Conservation (phyloP, 2,329 filamentous ascomycete species). For the Xylaria hypoxylon region DNA sequence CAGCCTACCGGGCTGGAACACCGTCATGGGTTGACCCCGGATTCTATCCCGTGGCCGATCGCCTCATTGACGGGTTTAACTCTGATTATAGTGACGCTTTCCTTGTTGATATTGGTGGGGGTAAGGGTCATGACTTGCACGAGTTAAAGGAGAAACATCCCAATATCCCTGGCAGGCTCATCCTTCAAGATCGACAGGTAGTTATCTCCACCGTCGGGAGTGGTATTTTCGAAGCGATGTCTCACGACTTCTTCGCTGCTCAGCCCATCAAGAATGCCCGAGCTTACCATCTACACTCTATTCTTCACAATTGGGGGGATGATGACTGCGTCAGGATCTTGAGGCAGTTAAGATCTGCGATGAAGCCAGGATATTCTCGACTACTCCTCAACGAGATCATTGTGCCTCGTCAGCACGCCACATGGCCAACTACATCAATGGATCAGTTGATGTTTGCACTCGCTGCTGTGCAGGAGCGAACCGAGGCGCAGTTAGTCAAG, state of each 20-base stretch:
- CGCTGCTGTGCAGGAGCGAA: constrained; percentile 43
- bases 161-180: constrained; percentile 49
- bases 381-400: constrained; percentile 58
- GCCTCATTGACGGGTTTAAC: constrained; percentile 40
- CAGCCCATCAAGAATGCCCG: constrained; percentile 48
- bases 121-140: constrained; percentile 54
- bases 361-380: constrained; percentile 52
- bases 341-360: constrained; percentile 46
- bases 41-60: constrained; percentile 44
- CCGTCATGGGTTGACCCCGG: constrained; percentile 53
- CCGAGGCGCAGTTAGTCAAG: constrained; percentile 38
- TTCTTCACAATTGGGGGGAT: constrained; percentile 56
- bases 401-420: constrained; percentile 48
- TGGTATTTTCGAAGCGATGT: constrained; percentile 28
- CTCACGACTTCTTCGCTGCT: constrained; percentile 50
- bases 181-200: constrained; percentile 54
- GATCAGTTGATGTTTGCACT: constrained; percentile 46
- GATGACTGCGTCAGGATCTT: constrained; percentile 51
- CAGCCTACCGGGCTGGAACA: constrained; percentile 54
- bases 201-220: constrained; percentile 36
- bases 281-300: constrained; percentile 48
- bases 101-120: constrained; percentile 57
- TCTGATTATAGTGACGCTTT: constrained; percentile 48
- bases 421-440: constrained; percentile 45
- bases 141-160: constrained; percentile 50